Evolutionary conservation across 192 early-diverging fungal genomes (phyloP).

Genomic region (Mortierella alpina): DNA sequence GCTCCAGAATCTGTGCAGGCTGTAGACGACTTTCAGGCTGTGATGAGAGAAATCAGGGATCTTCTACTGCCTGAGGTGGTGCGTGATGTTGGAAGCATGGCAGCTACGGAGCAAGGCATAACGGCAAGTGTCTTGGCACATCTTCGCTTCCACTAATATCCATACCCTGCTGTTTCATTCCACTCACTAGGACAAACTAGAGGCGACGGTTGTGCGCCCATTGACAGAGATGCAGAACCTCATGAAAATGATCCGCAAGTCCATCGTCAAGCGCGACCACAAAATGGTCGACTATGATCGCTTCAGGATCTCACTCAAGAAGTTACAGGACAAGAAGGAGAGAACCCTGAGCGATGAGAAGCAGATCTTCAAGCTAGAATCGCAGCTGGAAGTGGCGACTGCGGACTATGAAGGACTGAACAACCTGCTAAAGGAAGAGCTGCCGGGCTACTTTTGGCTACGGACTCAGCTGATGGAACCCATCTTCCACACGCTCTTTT

Average conservation of each 20-base stretch:
- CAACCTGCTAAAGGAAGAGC: conserved; percentile 81
- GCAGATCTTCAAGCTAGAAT: conserved; percentile 74
- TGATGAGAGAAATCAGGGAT: conserved; percentile 53
- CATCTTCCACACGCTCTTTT: conserved; percentile 85
- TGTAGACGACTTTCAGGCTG: conserved; percentile 45
- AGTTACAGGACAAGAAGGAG: conserved; percentile 77
- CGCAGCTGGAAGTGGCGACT: conserved; percentile 81
- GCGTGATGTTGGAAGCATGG: neutral
- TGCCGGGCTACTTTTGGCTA: conserved; percentile 83
- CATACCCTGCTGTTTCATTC: conserved; percentile 31
- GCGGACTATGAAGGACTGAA: conserved; percentile 89
- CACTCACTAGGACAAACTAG: conserved; percentile 68
- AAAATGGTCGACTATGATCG: conserved; percentile 96
- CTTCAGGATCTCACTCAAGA: conserved; percentile 74
- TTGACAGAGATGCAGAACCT: conserved; percentile 78
- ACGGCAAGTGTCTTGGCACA: neutral
- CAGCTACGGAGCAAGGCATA: neutral
- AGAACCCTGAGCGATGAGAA: conserved; percentile 74
- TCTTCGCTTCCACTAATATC: neutral
- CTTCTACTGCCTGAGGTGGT: conserved; percentile 54
- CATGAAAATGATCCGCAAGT: conserved; percentile 82
- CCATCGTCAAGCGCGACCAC: conserved; percentile 90
- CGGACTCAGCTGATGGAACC: conserved; percentile 86
- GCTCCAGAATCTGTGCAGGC: conserved; percentile 50
- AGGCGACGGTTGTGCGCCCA: conserved; percentile 81